Evolutionary conservation across 1,139 yeast species (phyloP).

Genomic region (Blastobotrys niveus): DNA sequence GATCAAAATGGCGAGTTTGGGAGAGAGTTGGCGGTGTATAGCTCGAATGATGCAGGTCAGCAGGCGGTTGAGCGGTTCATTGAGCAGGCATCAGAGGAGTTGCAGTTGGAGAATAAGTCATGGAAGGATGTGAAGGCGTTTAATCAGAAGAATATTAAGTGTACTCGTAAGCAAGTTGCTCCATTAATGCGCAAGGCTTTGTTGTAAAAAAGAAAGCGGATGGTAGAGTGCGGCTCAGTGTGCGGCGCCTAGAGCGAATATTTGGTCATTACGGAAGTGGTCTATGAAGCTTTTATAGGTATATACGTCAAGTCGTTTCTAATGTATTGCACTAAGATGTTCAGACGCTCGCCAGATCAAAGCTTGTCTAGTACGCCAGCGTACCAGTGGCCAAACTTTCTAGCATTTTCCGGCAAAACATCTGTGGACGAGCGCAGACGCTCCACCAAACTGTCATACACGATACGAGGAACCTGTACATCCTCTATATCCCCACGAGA

Average conservation of each 20-base stretch:
- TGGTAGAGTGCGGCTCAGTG: too few relatives aligned
- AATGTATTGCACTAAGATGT: not conserved
- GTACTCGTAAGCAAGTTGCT: conserved; percentile 84
- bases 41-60: conserved; percentile 9
- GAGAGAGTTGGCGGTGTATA: conserved; percentile 50
- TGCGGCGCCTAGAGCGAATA: not conserved
- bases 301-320: not conserved
- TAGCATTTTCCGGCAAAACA: conserved; percentile 35
- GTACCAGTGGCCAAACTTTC: conserved; percentile 33
- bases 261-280: too few relatives aligned
- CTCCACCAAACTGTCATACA: conserved; percentile 30
- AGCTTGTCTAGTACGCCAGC: conserved; percentile 29
- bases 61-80: conserved; percentile 32
- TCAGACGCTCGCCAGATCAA: not conserved
- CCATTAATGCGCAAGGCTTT: conserved; percentile 39
- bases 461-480: conserved; percentile 33
- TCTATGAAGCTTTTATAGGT: too few relatives aligned
- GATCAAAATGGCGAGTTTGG: conserved; percentile 39
- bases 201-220: too few relatives aligned
- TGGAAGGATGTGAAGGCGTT: conserved; percentile 29
- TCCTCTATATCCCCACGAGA: conserved; percentile 40
- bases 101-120: conserved; percentile 31
- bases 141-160: conserved; percentile 51
- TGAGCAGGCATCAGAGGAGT: conserved; percentile 31
- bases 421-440: conserved; percentile 31